Conservation (phyloP, 73 alveolate species). For the Paramecium primaurelia region DNA sequence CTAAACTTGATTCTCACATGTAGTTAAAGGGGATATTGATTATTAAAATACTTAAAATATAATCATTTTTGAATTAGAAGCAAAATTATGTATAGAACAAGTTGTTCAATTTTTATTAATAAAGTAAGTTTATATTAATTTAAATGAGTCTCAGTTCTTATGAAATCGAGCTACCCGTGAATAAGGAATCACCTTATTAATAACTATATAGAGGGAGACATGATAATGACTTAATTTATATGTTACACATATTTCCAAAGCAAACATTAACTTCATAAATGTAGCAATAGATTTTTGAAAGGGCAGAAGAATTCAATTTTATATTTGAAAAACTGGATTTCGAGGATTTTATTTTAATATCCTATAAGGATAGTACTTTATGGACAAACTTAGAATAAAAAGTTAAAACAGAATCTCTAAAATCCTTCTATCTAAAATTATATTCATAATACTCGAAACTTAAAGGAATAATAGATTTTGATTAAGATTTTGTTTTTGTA, state of each 20-base stretch:
- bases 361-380: neutral
- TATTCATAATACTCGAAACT: neutral
- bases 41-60: neutral
- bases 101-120: neutral
- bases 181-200: neutral
- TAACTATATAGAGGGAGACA: neutral
- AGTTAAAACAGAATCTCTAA: neutral
- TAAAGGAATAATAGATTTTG: neutral
- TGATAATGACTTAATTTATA: neutral
- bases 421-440: neutral
- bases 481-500: neutral
- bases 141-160: constrained; percentile 19
- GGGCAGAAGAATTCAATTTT: neutral
- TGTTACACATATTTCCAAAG: neutral
- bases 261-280: neutral
- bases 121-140: neutral
- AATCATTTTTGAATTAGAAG: neutral
- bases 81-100: neutral
- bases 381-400: neutral
- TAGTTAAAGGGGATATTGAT: neutral
- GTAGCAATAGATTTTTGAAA: neutral
- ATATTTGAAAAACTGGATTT: neutral
- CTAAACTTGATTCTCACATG: neutral
- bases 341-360: neutral
- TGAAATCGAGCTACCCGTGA: neutral